phyloP scores from a whole-genome alignment of 306 rosid species.

The Vigna nakashimae region DNA sequence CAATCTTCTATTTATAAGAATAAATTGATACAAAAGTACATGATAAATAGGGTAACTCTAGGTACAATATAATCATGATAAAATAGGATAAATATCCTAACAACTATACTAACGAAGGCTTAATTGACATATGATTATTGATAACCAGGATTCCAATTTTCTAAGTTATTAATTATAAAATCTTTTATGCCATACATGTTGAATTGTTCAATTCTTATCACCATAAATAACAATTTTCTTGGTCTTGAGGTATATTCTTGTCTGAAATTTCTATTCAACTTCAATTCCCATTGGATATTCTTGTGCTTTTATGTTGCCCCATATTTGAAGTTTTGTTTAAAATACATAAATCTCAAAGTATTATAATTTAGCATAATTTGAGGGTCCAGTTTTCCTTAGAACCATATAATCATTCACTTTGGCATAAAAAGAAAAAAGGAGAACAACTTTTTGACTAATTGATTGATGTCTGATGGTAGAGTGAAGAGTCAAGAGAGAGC shows the following conservation, averaged over 20 bases:
- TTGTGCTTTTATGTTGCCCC: conserved; percentile 15
- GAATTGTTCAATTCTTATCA: conserved; percentile 25
- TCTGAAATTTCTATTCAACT: conserved; percentile 11
- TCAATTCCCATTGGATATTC: conserved; percentile 23
- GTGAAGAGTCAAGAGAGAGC: background rate
- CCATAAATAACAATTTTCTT: conserved; percentile 4
- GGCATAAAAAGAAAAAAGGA: background rate
- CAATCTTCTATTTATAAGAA: too few species aligned
- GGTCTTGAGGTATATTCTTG: conserved; percentile 30
- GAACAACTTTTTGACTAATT: conserved; percentile 15
- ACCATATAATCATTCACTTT: conserved; percentile 26
- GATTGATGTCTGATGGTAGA: conserved; percentile 39
- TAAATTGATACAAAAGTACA: too few species aligned
- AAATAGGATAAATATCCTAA: too few species aligned
- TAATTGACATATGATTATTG: conserved; percentile 12
- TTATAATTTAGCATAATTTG: conserved; percentile 34
- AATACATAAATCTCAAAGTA: conserved; percentile 22
- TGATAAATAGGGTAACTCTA: too few species aligned
- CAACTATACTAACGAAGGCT: conserved; percentile 20
- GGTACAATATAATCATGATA: too few species aligned
- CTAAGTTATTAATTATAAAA: background rate
- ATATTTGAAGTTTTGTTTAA: conserved; percentile 27
- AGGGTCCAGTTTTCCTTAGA: conserved; percentile 30
- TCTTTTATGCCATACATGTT: background rate
- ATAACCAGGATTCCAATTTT: background rate